Evolutionary conservation across 805 yeast genomes (phyloP), one percentile per base, ranked within the genome.

Genomic region (Dipodascus geniculatus): DNA sequence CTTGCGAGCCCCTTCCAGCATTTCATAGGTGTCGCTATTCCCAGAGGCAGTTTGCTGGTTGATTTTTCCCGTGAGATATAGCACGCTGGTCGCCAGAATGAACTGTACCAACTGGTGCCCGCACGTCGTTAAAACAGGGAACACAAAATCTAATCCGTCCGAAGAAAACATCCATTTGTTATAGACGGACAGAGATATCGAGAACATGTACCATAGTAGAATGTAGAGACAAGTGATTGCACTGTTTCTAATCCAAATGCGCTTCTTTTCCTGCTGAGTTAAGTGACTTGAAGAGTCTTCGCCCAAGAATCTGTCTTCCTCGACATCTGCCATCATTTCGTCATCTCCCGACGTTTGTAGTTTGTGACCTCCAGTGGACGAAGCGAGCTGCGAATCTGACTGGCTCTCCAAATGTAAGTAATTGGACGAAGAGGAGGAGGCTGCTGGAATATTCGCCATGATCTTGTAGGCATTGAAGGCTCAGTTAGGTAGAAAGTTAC

Each of bases 121-220:
- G 2, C 90, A 74, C 0, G 99, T 93, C 52, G 90, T 80, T 24
- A 90, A 70, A 22, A 93, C 77, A 1, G 99, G 99, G 64, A 81
- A 93, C 31, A 80, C 78, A 61, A 93, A 83, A 63, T 86, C 80
- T 54, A 90, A 72, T 19, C 87, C 85, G 8, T 77, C 74, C 3
- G 68, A 65, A 42, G 91, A 90, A 71, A 91, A 93, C 97, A 91
- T 91, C 97, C 97, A 89, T 71, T 90, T 90, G 73, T 93, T 93
- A 71, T 91, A 93, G 17, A 71, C 64, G 3, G 71, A 67, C 16
- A 71, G 56, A 2, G 70, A 56, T 19, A 71, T 63, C 17, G 72
- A 68, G 56, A 70, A 71, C 8, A 60, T 48, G 57, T 69, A 71
- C 28, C 87, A 68, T 6, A 90, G 82, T 19, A 86, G 79, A 17